These are phyloP conservation scores for Stemphylium beticola DNA, from an alignment of 2,329 filamentous ascomycete genomes.

Conservation along the genomic window DNA sequence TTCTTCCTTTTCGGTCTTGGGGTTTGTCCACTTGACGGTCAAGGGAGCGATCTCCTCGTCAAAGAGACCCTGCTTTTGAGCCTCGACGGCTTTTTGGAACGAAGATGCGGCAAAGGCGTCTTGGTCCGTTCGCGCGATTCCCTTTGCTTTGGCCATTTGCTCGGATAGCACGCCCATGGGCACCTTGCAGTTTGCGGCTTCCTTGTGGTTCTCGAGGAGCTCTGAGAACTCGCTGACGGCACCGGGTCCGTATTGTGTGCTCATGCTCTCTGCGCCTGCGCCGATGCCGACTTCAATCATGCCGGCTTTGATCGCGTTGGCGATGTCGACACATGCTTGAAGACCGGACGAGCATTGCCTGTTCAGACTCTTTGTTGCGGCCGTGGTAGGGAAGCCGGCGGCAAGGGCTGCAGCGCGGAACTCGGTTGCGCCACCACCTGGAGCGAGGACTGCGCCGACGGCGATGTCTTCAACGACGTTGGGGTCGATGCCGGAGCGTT, in stretches of 20 bases:
- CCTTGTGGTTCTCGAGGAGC: constrained; percentile 77
- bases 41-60: constrained; percentile 88
- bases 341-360: constrained; percentile 93
- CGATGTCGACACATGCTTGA: constrained; percentile 91
- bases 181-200: constrained; percentile 95
- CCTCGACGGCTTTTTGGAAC: constrained; percentile 86
- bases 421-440: constrained; percentile 93
- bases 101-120: constrained; percentile 94
- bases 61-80: constrained; percentile 89
- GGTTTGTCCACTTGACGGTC: constrained; percentile 85
- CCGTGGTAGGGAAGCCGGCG: constrained; percentile 84
- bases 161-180: constrained; percentile 95
- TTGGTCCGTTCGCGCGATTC: constrained; percentile 73
- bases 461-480: constrained; percentile 87
- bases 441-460: constrained; percentile 88
- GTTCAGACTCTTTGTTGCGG: constrained; percentile 88
- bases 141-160: constrained; percentile 87
- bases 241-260: constrained; percentile 82
- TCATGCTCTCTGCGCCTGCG: constrained; percentile 97
- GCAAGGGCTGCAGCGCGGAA: constrained; percentile 91
- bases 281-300: constrained; percentile 97
- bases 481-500: constrained; percentile 88
- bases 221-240: constrained; percentile 95
- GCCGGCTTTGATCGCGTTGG: constrained; percentile 86
- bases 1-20: constrained; percentile 85